Conservation (phyloP, 1,284 basidiomycete genomes). For the Porphyrellus sp. region DNA sequence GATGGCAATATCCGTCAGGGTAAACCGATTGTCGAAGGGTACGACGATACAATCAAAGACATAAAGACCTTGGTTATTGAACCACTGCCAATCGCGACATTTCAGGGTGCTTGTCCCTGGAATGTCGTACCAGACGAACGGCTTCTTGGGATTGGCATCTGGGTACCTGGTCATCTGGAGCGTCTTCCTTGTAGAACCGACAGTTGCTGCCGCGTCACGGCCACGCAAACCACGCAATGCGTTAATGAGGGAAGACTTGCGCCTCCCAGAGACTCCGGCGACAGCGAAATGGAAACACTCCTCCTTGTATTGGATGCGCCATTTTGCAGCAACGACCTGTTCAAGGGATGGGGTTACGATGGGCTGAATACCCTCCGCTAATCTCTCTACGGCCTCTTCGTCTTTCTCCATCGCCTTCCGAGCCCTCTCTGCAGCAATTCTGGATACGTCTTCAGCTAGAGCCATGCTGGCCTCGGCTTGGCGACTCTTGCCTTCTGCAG, state of each 20-base stretch:
- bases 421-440: neutral
- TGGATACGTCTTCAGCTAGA: neutral
- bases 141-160: neutral
- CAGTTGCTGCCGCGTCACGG: neutral
- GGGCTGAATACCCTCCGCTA: neutral
- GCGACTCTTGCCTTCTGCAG: neutral
- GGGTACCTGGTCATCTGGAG: neutral
- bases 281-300: neutral
- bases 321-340: neutral
- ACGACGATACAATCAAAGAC: conserved; percentile 37
- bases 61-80: conserved; percentile 38
- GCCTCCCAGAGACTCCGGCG: neutral
- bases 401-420: neutral
- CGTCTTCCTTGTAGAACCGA: neutral
- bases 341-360: neutral
- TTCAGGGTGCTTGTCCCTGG: conserved; percentile 11
- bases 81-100: conserved; percentile 38
- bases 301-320: neutral
- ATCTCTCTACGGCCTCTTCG: neutral
- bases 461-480: neutral
- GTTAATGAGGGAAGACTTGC: neutral
- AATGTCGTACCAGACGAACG: neutral
- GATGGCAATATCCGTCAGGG: conserved; percentile 33
- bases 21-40: conserved; percentile 33
- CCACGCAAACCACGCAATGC: neutral